Percentiles rank a stretch among this genome's conserved stretches.
These are phyloP conservation scores for Biancaea sappan DNA, from an alignment of 306 rosid species.

Conservation along the genomic window DNA sequence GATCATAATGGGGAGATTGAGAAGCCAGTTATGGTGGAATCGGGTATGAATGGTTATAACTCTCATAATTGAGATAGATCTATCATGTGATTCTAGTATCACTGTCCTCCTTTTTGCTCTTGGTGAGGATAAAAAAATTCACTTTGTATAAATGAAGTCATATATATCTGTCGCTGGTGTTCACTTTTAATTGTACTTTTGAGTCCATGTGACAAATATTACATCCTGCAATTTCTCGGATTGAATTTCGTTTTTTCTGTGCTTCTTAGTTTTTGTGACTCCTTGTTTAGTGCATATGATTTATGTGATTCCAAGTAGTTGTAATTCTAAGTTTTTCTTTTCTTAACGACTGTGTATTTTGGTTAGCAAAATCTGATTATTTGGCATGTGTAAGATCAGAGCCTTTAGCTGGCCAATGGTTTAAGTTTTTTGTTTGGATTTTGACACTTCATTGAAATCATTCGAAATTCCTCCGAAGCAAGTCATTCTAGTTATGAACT, in stretches of 20 bases:
- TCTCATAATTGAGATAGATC: conserved; percentile 44
- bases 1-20: conserved; percentile 42
- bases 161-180: conserved; percentile 20
- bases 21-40: conserved; percentile 42
- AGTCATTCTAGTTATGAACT: neutral
- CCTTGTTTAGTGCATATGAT: neutral
- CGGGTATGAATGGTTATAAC: conserved; percentile 58
- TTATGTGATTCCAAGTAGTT: neutral
- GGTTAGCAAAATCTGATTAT: conserved; percentile 16
- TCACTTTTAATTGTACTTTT: conserved; percentile 21
- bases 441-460: neutral
- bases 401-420: neutral
- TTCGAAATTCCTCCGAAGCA: neutral
- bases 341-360: neutral
- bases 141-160: conserved; percentile 33
- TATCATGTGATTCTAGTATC: neutral
- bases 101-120: neutral
- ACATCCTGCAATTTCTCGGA: neutral
- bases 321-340: conserved; percentile 10
- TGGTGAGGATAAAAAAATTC: conserved; percentile 13
- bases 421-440: neutral
- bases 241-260: neutral
- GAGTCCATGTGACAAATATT: conserved; percentile 6
- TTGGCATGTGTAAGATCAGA: neutral
- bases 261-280: conserved; percentile 11